Percentiles rank a stretch among this genome's conserved stretches.
Conservation (phyloP, 2,329 filamentous ascomycete genomes). For the Aureobasidium namibiae region DNA sequence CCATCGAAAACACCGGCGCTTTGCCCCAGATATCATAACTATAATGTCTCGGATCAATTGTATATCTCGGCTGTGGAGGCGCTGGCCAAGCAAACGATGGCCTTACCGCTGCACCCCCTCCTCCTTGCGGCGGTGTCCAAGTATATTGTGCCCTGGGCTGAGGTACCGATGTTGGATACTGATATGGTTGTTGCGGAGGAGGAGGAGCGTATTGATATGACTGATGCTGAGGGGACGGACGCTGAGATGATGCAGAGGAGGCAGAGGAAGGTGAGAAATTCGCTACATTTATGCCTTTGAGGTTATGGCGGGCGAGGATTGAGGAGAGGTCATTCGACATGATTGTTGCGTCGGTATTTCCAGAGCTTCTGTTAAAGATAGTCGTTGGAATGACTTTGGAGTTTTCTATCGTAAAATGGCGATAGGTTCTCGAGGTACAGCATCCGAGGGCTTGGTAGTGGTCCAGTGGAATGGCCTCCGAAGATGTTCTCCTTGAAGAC, state of each 20-base stretch:
- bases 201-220: neutral
- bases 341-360: neutral
- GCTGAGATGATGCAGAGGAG: neutral
- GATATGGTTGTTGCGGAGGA: neutral
- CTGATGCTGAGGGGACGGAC: neutral
- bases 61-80: neutral
- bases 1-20: constrained; percentile 1
- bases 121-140: neutral
- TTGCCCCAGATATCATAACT: constrained; percentile 8
- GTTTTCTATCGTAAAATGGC: no score
- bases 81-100: neutral
- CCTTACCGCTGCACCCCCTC: neutral
- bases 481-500: no score
- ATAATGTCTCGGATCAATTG: constrained; percentile 7
- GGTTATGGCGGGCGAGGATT: constrained; percentile 6
- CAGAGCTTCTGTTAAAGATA: no score
- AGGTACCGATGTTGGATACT: neutral
- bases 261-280: neutral
- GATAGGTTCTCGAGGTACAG: no score
- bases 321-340: neutral
- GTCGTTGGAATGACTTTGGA: no score
- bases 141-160: neutral
- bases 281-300: neutral
- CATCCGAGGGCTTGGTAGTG: no score
- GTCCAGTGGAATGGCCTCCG: no score